Base-by-base conservation (phyloP, 345 rosid species). In the Dipteronia dyeriana region DNA sequence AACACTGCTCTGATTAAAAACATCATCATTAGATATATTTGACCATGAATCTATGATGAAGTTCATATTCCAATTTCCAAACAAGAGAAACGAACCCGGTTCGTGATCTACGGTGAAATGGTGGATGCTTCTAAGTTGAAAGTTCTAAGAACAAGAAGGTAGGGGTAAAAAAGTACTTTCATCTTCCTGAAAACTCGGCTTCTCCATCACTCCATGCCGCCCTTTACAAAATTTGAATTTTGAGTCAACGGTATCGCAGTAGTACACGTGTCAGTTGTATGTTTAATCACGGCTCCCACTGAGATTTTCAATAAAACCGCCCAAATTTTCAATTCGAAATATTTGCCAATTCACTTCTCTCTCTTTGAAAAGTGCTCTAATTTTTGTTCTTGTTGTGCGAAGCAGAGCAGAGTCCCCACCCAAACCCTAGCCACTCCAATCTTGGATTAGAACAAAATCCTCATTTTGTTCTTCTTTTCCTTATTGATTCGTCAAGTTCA, bases 281-380 rank as follows among this genome's bases (percentile, higher is more conserved):
- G 57, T 53, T 53, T 12, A 53, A 53, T 53, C 57, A 4, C 25
- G 26, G 63, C 22, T 16, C 20, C 14, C 2, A 13, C 29, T 49
- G 5, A 19, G 26, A 25, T 10, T 22, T 64, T 38, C 43, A 69
- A 51, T 31, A 76, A 79, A 16, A 70, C 89, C 87, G 87, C 87
- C 86, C 82, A 75, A 62, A 49, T 64, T 57, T 45, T 79, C 71
- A 64, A 43, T 82, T 81, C 20, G 75, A 80, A 82, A 82, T 80
- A 73, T 53, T 83, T 67, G 82, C 85, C 81, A 68, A 64, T 67
- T 70, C 70, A 54, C 71, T 68, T 68, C 77, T 77, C 79, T 56
- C 70, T 3, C 22, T 5, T 59, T 25, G 25, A 19, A 68, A n/a
- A 68, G 34, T 71, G 43, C 19, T 64, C 64, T 64, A 59, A 14